Evolutionary conservation across 352 stramenopile genomes (phyloP).

Genomic region (Phytophthora meadii): DNA sequence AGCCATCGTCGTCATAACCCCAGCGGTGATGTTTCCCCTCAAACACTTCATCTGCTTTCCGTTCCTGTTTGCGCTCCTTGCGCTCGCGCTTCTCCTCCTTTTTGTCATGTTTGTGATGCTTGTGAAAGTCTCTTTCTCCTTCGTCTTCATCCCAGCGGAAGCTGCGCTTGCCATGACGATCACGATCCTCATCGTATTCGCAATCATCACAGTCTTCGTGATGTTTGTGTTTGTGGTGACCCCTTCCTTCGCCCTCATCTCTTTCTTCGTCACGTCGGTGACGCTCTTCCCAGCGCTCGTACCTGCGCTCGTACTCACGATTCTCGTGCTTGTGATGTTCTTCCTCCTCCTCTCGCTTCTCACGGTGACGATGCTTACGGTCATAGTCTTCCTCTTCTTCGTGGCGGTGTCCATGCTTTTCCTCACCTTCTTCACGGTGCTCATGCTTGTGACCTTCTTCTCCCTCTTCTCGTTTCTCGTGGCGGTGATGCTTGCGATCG

Average conservation of each 20-base stretch:
- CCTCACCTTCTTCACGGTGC: no score
- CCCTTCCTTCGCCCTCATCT: background rate
- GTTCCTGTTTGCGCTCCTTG: slow-evolving; percentile 12
- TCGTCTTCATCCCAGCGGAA: slow-evolving; percentile 11
- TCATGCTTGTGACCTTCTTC: background rate
- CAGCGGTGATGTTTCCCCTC: slow-evolving; percentile 12
- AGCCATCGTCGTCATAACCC: slow-evolving; percentile 6
- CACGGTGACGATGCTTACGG: slow-evolving; percentile 1
- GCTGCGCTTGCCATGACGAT: slow-evolving; percentile 6
- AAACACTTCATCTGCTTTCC: slow-evolving; percentile 13
- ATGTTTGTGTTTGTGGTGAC: slow-evolving; percentile 7
- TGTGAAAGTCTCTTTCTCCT: slow-evolving; percentile 2
- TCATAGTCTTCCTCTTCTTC: no score
- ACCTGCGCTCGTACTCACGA: background rate
- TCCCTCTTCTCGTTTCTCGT: slow-evolving; percentile 9
- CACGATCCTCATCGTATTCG: background rate
- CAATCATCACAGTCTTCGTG: slow-evolving; percentile 7
- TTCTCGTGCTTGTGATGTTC: slow-evolving; percentile 4
- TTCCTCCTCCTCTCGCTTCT: slow-evolving; percentile 7
- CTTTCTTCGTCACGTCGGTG: slow-evolving; percentile 11
- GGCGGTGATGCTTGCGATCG: slow-evolving; percentile 9
- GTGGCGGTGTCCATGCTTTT: no score
- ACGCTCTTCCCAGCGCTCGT: background rate
- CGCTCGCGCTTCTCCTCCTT: slow-evolving; percentile 21
- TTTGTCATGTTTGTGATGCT: slow-evolving; percentile 20